Base-by-base conservation (phyloP, 2,329 filamentous ascomycete species). In the Helminthosporium solani region DNA sequence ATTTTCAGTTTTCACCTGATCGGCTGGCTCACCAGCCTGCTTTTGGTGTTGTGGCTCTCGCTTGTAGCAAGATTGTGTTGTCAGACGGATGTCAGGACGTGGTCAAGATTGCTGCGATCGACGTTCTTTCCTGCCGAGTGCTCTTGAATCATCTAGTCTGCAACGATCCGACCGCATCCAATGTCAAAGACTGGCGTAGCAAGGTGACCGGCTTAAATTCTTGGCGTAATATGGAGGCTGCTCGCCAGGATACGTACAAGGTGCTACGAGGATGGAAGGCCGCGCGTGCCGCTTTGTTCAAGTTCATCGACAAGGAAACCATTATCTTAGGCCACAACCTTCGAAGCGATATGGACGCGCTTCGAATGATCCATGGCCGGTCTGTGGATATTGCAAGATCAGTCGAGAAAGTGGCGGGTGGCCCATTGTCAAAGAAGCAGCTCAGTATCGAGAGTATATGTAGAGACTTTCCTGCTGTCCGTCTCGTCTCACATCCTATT, bases 301-400 rank as follows among this genome's bases (percentile, higher is more conserved):
- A 50, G 33, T 66, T 66, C 38, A 43, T 67, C 11, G 61, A 68
- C 48, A 56, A 54, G 7, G 52, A 66, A 6, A 68, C 66, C 30
- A 64, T 70, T 37, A 44, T 70, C n/a, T 46, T 70, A 5, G 67
- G 67, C 16, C 53, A 65, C 38, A 64, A 68, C 41, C 48, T 70
- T 16, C 66, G 66, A 12, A 47, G 52, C 2, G 65, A 68, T 21
- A 53, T 69, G 3, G 66, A 69, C 43, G 53, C 56, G 2, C 52
- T 70, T n/a, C 59, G 67, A 4, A 63, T 70, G 50, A 52, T 63
- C 5, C 66, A 70, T 40, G 67, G 66, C 15, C 61, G 65, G 9
- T 60, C 57, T 7, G 52, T 70, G 7, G 67, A 70, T 30, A 45
- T 67, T 14, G 56, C 49, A 30, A 67, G 63, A 42, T 37, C 60